Conservation (phyloP, 2,329 filamentous ascomycete genomes). For the Monosporascus sp. region DNA sequence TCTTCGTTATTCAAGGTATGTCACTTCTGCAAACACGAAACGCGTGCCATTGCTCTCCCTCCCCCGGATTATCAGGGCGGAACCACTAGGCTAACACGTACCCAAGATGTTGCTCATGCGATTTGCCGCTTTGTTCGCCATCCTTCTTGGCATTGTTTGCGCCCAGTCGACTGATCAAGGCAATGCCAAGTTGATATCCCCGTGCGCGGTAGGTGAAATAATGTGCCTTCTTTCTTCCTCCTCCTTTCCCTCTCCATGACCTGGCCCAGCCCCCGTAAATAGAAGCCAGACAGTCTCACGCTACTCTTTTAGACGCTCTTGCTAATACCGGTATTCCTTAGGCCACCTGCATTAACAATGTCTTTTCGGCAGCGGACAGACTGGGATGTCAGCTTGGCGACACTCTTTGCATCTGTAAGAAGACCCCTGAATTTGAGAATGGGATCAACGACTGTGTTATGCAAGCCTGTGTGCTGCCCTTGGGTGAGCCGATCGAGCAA, state of each 20-base stretch:
- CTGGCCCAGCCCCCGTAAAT: constrained; percentile 1
- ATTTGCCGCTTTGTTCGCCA: too few relatives aligned
- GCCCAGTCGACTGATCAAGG: not conserved
- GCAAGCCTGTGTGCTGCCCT: constrained; percentile 17
- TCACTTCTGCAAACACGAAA: too few relatives aligned
- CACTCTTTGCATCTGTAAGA: constrained; percentile 35
- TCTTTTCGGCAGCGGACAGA: constrained; percentile 12
- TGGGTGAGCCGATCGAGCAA: constrained; percentile 20
- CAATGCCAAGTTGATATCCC: not conserved
- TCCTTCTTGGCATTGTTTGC: not conserved
- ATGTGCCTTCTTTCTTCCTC: too few relatives aligned
- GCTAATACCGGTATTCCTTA: constrained; percentile 11
- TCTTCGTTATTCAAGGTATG: too few relatives aligned
- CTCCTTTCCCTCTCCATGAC: not conserved
- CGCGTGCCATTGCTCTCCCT: too few relatives aligned
- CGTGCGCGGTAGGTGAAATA: not conserved
- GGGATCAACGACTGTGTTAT: constrained; percentile 38
- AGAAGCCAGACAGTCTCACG: not conserved
- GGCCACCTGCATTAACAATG: constrained; percentile 23
- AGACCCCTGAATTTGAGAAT: constrained; percentile 20
- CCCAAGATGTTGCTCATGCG: too few relatives aligned
- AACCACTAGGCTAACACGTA: too few relatives aligned
- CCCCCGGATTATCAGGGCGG: too few relatives aligned
- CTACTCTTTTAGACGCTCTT: not conserved
- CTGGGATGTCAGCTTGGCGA: constrained; percentile 24